These are phyloP conservation scores for Fusarium liriodendri DNA, from an alignment of 2,329 filamentous ascomycete genomes.

Conservation along the genomic window DNA sequence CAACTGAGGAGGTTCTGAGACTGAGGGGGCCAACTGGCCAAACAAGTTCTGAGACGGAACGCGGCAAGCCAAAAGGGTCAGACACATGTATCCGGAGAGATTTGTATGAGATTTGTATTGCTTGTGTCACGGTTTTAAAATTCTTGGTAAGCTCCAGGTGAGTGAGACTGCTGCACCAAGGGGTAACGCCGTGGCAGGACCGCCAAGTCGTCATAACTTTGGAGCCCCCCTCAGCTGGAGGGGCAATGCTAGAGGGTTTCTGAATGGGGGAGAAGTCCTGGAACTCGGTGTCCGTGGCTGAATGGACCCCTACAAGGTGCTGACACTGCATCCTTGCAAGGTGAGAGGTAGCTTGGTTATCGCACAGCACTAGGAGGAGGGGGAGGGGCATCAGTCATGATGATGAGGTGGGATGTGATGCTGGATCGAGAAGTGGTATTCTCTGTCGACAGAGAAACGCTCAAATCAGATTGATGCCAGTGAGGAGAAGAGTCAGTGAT, in stretches of 20 bases:
- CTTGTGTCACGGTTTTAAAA: conserved; percentile 39
- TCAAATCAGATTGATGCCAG: background rate
- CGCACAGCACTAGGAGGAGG: conserved; percentile 14
- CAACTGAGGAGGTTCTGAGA: background rate
- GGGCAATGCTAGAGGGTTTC: conserved; percentile 18
- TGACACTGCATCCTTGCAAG: background rate
- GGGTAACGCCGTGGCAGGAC: conserved; percentile 39
- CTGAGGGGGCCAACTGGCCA: background rate
- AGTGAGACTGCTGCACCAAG: conserved; percentile 13
- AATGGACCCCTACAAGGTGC: conserved; percentile 31
- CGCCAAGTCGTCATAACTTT: conserved; percentile 39
- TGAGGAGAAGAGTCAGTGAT: background rate
- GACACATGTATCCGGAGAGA: conserved; percentile 23
- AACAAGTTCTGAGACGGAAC: conserved; percentile 13
- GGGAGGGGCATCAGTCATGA: conserved; percentile 42
- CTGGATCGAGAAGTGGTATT: background rate
- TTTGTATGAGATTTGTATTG: conserved; percentile 41
- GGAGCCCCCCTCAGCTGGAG: conserved; percentile 24
- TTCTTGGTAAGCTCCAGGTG: conserved; percentile 39
- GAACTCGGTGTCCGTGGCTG: conserved; percentile 42
- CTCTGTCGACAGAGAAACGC: background rate
- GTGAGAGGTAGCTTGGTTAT: conserved; percentile 15
- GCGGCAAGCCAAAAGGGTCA: conserved; percentile 8
- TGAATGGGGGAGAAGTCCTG: conserved; percentile 31
- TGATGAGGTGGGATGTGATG: conserved; percentile 21